Conservation (phyloP, 139 green algal genomes). For the Trebouxia sp. region DNA sequence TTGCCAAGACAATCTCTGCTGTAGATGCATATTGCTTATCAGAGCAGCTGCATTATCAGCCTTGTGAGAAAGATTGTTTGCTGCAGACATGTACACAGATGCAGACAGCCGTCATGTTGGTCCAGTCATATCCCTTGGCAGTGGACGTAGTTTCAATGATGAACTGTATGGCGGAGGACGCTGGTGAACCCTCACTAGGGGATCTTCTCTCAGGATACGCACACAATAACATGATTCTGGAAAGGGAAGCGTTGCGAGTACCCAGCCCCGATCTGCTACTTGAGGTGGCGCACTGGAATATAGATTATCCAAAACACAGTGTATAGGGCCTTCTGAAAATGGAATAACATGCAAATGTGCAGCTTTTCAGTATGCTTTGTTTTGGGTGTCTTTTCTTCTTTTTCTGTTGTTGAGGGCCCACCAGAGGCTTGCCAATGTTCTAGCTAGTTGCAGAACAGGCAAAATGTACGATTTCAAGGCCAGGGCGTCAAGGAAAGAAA, state of each 20-base stretch:
- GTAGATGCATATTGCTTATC: too few relatives aligned
- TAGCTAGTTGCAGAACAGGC: too few relatives aligned
- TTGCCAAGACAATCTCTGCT: too few relatives aligned
- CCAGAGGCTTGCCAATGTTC: too few relatives aligned
- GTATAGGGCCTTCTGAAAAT: too few relatives aligned
- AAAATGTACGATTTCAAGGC: too few relatives aligned
- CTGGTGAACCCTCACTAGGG: neutral
- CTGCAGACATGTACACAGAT: slow-evolving; percentile 1
- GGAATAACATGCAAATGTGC: too few relatives aligned
- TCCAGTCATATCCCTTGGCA: slow-evolving; percentile 2
- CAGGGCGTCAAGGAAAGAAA: too few relatives aligned
- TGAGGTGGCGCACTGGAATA: neutral
- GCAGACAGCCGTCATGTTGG: neutral
- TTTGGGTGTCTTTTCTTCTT: too few relatives aligned
- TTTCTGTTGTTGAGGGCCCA: too few relatives aligned
- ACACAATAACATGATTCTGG: neutral
- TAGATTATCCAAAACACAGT: neutral
- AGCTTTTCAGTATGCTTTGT: too few relatives aligned
- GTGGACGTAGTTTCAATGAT: neutral
- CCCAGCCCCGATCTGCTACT: slow-evolving; percentile 12
- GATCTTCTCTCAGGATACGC: neutral
- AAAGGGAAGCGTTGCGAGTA: neutral
- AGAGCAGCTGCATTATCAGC: too few relatives aligned
- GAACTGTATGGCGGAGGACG: slow-evolving; percentile 1
- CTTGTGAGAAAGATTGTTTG: neutral